Evolutionary conservation across 2,329 filamentous ascomycete genomes (phyloP), one percentile per base, ranked within the genome.

Genomic region (Akanthomyces muscarius): DNA sequence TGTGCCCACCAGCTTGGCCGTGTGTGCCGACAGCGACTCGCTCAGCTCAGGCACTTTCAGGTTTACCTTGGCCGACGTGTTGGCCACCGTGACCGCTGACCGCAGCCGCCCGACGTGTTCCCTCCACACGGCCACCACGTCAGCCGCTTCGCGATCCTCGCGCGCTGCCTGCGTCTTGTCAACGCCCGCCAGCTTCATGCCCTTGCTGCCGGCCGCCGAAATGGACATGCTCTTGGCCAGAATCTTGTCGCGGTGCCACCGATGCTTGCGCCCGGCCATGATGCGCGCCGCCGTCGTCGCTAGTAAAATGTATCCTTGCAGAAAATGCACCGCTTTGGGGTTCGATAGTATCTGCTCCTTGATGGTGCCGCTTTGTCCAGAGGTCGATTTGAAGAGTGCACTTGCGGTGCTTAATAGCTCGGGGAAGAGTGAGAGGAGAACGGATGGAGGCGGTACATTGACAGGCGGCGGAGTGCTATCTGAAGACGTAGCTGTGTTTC

Each of bases 111-210:
- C 91, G 23, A 93, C 82, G 65, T 92, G 84, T 60, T 87, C 84
- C 70, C 86, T 88, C 92, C 92, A 97, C 16, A 83, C 81, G 16
- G 83, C 81, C 1, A 92, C 81, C 4, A 92, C 86, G 71, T 97
- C 93, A 8, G 89, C 85, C 0, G 87, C 89, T 76, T 97, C 92
- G 67, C 92, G 85, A 67, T 96, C 90, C 77, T 97, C 94, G 63
- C 91, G 89, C 28, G 85, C 81, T n/a, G 85, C 81, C 74, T 97
- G 92, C 4, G 87, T 84, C 75, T 90, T 94, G 75, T 97, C 93
- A 47, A 98, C 80, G 14, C 91, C 89, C 0, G 89, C 86, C 23
- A 98, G 84, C 76, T 97, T 98, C 94, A 98, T 97, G 4, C 94
- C 88, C 69, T 90, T 91, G 60, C 87, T 85, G 3, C 87, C 88